Evolutionary conservation across 2,329 filamentous ascomycete species (phyloP).

Genomic region (Trichoderma pleuroti): DNA sequence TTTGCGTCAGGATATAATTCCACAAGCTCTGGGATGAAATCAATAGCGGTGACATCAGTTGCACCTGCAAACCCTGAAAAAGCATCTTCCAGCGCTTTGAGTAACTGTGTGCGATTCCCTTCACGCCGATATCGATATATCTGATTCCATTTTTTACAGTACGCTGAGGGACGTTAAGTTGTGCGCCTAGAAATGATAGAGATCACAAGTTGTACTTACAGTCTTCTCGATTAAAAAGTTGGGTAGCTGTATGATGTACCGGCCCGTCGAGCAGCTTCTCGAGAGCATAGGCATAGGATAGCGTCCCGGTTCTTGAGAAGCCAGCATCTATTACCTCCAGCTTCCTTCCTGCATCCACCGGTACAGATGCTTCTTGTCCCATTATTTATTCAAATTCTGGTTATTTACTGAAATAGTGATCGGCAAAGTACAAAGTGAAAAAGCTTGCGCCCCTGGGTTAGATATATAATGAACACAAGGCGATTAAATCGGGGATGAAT

Average conservation of each 20-base stretch:
- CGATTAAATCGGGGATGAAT: background rate
- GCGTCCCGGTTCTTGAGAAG: background rate
- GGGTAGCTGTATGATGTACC: background rate
- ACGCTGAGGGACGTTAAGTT: background rate
- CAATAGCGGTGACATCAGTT: background rate
- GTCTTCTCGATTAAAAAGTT: background rate
- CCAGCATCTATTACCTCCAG: background rate
- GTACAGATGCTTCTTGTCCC: background rate
- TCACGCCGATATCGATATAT: background rate
- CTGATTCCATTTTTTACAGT: conserved; percentile 2
- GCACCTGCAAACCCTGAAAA: background rate
- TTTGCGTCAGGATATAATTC: background rate
- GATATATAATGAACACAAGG: background rate
- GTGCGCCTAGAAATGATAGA: background rate
- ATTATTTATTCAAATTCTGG: background rate
- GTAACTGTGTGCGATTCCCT: background rate
- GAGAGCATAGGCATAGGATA: background rate
- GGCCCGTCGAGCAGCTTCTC: background rate
- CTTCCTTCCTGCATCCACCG: background rate
- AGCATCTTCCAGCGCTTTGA: background rate
- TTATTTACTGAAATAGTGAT: background rate
- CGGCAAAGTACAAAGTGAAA: background rate
- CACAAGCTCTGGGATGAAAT: background rate
- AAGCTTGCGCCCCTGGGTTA: background rate
- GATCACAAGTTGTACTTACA: background rate